phyloP scores from a whole-genome alignment of 1,284 basidiomycete genomes.

The Malassezia slooffiae region DNA sequence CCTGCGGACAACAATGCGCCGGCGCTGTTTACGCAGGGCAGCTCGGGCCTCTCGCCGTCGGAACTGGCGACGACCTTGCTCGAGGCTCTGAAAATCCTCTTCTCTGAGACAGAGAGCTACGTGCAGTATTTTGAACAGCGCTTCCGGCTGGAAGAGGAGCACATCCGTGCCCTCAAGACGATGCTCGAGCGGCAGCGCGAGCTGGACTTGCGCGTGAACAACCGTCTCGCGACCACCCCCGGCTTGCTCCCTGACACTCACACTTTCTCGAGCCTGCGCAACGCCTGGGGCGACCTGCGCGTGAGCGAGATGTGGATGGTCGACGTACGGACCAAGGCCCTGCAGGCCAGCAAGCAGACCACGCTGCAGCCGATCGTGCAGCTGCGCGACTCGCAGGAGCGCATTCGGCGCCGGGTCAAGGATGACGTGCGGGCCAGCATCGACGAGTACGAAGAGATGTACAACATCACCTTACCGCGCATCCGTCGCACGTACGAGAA shows the following conservation, averaged over 20 bases:
- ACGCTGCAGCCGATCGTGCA: slow-evolving; percentile 32
- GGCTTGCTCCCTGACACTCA: slow-evolving; percentile 21
- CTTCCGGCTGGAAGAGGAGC: slow-evolving; percentile 39
- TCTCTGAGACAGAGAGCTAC: slow-evolving; percentile 37
- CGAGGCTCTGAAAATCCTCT: slow-evolving; percentile 27
- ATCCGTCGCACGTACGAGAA: slow-evolving; percentile 34
- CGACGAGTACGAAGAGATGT: slow-evolving; percentile 38
- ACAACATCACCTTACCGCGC: slow-evolving; percentile 25
- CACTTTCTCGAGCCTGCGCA: slow-evolving; percentile 18
- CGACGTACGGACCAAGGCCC: slow-evolving; percentile 27
- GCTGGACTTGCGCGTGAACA: slow-evolving; percentile 31
- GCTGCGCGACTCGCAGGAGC: slow-evolving; percentile 39
- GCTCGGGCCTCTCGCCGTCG: no score
- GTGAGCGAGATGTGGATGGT: slow-evolving; percentile 17
- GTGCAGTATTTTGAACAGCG: slow-evolving; percentile 30
- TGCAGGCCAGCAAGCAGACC: slow-evolving; percentile 22
- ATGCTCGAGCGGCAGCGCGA: slow-evolving; percentile 34
- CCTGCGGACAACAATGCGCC: no score
- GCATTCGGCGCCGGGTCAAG: slow-evolving; percentile 38
- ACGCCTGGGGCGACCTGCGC: slow-evolving; percentile 15
- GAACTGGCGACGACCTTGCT: slow-evolving; percentile 25
- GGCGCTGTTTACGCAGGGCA: no score
- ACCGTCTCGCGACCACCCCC: slow-evolving; percentile 21
- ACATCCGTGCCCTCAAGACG: slow-evolving; percentile 21
- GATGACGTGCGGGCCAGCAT: slow-evolving; percentile 31